Percentiles rank a stretch among this genome's conserved stretches.
Conservation (phyloP, 306 rosid genomes). For the Myrica gale region DNA sequence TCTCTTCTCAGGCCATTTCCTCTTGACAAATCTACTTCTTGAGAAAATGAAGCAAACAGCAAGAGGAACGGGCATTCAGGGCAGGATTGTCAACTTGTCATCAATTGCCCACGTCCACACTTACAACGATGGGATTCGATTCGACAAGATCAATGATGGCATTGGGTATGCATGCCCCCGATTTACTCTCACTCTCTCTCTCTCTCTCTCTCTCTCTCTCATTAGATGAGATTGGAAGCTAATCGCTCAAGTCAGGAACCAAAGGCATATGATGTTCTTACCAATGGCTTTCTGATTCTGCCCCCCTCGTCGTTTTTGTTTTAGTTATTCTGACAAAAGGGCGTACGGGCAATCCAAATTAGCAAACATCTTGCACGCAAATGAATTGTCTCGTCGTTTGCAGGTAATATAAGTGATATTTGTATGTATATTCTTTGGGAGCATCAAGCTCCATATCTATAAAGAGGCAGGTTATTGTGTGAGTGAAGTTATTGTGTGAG, state of each 20-base stretch:
- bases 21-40: conserved; percentile 65
- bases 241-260: too few relatives aligned
- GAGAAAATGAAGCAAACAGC: conserved; percentile 82
- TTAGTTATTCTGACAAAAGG: conserved; percentile 77
- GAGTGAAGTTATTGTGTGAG: too few relatives aligned
- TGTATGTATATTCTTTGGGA: too few relatives aligned
- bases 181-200: too few relatives aligned
- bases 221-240: not conserved
- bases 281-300: not conserved
- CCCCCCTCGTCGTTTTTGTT: not conserved
- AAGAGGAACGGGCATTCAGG: conserved; percentile 68
- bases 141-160: conserved; percentile 61
- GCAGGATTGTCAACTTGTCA: conserved; percentile 83
- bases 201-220: not conserved
- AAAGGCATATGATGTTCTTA: too few relatives aligned
- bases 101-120: conserved; percentile 79
- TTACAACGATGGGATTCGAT: conserved; percentile 56
- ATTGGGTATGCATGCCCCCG: conserved; percentile 39
- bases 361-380: conserved; percentile 75
- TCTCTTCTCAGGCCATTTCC: conserved; percentile 67
- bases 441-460: too few relatives aligned
- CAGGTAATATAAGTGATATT: conserved; percentile 37
- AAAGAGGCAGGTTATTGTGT: too few relatives aligned
- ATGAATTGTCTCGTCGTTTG: conserved; percentile 73
- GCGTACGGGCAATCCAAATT: conserved; percentile 94